Evolutionary conservation across 2,329 filamentous ascomycete species (phyloP).

Genomic region (Ramularia endophylla): DNA sequence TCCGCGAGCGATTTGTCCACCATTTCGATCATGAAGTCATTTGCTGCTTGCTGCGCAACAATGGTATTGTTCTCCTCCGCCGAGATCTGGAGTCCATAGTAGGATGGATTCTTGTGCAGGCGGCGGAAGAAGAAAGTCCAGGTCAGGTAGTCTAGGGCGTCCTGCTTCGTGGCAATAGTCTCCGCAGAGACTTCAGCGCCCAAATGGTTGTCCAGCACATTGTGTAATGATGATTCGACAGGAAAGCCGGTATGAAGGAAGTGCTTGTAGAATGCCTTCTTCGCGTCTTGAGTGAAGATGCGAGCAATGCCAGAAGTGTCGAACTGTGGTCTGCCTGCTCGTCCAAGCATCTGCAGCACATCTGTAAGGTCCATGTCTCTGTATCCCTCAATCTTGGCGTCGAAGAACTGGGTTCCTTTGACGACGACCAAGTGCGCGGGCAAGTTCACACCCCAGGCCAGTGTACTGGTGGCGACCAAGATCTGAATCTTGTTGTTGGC

Average conservation of each 20-base stretch:
- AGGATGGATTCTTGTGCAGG: constrained; percentile 96
- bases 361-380: constrained; percentile 99
- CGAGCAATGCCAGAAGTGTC: constrained; percentile 92
- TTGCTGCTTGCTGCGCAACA: constrained; percentile 77
- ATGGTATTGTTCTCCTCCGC: constrained; percentile 88
- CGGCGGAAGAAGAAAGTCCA: constrained; percentile 99
- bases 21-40: constrained; percentile 90
- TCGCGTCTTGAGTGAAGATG: constrained; percentile 95
- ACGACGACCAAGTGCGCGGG: constrained; percentile 96
- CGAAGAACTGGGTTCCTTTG: constrained; percentile 97
- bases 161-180: constrained; percentile 90
- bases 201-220: constrained; percentile 94
- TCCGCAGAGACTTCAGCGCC: constrained; percentile 90
- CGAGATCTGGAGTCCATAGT: constrained; percentile 91
- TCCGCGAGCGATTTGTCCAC: constrained; percentile 81
- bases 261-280: constrained; percentile 99
- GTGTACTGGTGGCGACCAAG: constrained; percentile 86
- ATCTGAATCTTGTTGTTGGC: constrained; percentile 98
- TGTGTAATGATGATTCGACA: constrained; percentile 92
- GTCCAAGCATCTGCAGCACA: constrained; percentile 94
- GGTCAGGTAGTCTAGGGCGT: constrained; percentile 93
- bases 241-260: constrained; percentile 98
- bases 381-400: constrained; percentile 95
- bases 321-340: constrained; percentile 93
- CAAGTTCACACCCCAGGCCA: constrained; percentile 97